Evolutionary conservation across 1,284 basidiomycete genomes (phyloP).

Genomic region (Ustilago bromivora): DNA sequence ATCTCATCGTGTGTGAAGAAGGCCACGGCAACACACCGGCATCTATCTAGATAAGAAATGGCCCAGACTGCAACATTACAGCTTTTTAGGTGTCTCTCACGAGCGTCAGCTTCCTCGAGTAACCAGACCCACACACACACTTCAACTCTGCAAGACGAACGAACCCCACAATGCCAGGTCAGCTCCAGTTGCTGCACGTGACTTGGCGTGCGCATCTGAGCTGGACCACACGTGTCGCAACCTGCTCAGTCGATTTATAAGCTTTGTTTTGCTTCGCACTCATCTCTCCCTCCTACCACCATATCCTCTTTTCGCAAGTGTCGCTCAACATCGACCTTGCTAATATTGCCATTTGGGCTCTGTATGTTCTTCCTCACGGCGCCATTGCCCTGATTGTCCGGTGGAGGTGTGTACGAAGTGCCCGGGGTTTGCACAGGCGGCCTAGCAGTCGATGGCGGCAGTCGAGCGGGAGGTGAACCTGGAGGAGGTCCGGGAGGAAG

Average conservation of each 20-base stretch:
- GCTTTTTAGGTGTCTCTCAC: background rate
- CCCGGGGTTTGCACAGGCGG: background rate
- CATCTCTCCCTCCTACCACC: too few relatives aligned
- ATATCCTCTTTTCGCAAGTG: too few relatives aligned
- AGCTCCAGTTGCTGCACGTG: background rate
- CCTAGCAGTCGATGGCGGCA: conserved; percentile 18
- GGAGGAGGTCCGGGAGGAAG: conserved; percentile 11
- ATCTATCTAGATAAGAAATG: background rate
- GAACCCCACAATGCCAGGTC: conserved; percentile 2
- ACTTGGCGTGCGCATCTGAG: too few relatives aligned
- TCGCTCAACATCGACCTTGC: too few relatives aligned
- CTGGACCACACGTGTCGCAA: too few relatives aligned
- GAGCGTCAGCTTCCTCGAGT: background rate
- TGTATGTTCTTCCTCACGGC: conserved; percentile 5
- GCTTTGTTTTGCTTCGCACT: too few relatives aligned
- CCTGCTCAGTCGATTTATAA: too few relatives aligned
- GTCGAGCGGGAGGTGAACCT: background rate
- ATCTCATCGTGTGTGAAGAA: background rate
- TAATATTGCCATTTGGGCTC: conserved; percentile 7
- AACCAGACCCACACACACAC: background rate
- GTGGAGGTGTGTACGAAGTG: conserved; percentile 26
- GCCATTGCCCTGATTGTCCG: conserved; percentile 2
- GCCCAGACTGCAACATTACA: background rate
- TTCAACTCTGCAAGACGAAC: background rate
- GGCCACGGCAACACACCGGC: conserved; percentile 22